Conservation (phyloP, 495 filamentous ascomycete species). For the Penicillium lagena region DNA sequence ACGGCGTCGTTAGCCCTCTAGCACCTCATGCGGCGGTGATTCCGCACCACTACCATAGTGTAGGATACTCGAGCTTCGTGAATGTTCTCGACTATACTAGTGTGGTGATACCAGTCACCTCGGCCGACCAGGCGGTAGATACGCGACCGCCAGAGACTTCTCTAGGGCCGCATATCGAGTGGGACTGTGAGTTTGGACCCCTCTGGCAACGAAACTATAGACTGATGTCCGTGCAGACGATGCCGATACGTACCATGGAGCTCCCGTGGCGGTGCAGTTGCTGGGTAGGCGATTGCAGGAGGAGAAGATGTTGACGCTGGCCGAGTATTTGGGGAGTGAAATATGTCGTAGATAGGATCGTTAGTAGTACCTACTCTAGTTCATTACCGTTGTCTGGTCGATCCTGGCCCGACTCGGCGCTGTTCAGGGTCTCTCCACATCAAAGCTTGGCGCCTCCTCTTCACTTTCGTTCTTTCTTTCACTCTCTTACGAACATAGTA, state of each 20-base stretch:
- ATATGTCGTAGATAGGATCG: too few relatives aligned
- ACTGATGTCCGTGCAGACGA: slow-evolving; percentile 34
- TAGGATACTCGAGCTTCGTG: slow-evolving; percentile 46
- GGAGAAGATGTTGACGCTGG: slow-evolving; percentile 44
- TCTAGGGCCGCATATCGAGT: slow-evolving; percentile 32
- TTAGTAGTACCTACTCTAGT: too few relatives aligned
- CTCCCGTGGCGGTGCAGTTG: slow-evolving; percentile 48
- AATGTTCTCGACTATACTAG: slow-evolving; percentile 55
- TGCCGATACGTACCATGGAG: slow-evolving; percentile 45
- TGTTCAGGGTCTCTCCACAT: too few relatives aligned
- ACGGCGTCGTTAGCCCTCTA: slow-evolving; percentile 44
- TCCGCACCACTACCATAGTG: slow-evolving; percentile 38
- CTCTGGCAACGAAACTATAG: neutral
- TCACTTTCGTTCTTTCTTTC: neutral
- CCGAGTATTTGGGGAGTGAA: slow-evolving; percentile 25
- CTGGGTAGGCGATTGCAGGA: slow-evolving; percentile 42
- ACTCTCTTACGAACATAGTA: neutral
- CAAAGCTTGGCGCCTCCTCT: slow-evolving; percentile 9
- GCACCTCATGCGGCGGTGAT: slow-evolving; percentile 43
- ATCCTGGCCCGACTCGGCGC: too few relatives aligned
- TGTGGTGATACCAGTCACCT: slow-evolving; percentile 53
- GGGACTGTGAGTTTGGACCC: slow-evolving; percentile 43
- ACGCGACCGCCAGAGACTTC: slow-evolving; percentile 27
- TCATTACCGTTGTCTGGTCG: too few relatives aligned
- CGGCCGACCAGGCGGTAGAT: slow-evolving; percentile 48